Evolutionary conservation across 495 filamentous ascomycete species (phyloP).

Genomic region (Penicillium lagena): DNA sequence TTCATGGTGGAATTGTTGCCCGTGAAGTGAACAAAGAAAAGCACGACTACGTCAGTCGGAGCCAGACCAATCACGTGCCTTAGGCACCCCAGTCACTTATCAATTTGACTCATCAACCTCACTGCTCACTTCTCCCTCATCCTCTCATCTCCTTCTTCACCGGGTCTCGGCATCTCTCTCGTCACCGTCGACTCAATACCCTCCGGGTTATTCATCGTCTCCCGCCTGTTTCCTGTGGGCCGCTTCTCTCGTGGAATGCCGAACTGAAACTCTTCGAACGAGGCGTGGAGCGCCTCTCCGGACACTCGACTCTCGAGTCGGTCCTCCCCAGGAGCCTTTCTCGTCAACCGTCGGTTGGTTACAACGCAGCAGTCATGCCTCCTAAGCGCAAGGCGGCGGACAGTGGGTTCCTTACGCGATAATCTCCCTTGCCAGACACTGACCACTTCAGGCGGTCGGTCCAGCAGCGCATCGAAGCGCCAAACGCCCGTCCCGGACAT

Average conservation of each 20-base stretch:
- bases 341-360: no score
- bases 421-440: slow-evolving; percentile 5
- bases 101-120: slow-evolving; percentile 1
- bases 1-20: slow-evolving; percentile 31
- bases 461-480: slow-evolving; percentile 54
- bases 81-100: slow-evolving; percentile 8
- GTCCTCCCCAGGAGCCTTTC: neutral
- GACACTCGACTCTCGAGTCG: neutral
- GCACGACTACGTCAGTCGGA: slow-evolving; percentile 25
- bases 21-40: slow-evolving; percentile 6
- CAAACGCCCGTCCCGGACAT: slow-evolving; percentile 64
- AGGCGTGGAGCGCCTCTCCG: slow-evolving; percentile 12
- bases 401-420: slow-evolving; percentile 18
- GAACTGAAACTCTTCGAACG: slow-evolving; percentile 7
- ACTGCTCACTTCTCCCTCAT: neutral
- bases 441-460: slow-evolving; percentile 43
- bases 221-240: slow-evolving; percentile 11
- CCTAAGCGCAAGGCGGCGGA: slow-evolving; percentile 72
- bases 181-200: neutral
- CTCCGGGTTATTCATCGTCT: neutral
- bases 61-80: slow-evolving; percentile 11
- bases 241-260: slow-evolving; percentile 15
- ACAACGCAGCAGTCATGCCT: slow-evolving; percentile 46
- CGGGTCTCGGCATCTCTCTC: neutral
- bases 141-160: neutral